Conservation (phyloP, 73 alveolate species). For the Durusdinium trenchii region DNA sequence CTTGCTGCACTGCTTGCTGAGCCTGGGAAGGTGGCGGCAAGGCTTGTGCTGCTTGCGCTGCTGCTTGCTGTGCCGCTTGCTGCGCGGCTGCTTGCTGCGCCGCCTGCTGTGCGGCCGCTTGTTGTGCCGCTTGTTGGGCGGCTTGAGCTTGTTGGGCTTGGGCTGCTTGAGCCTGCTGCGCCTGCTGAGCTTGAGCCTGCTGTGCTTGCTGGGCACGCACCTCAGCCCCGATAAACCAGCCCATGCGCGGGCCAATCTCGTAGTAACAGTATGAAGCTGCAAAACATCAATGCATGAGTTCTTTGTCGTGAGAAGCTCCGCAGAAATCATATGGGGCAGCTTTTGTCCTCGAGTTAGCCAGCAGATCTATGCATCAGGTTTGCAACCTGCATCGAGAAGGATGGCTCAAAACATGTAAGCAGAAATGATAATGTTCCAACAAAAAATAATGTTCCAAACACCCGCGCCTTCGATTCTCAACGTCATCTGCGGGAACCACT, state of each 20-base stretch:
- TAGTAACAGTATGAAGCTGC: too few species aligned
- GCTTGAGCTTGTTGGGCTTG: slow-evolving; percentile 38
- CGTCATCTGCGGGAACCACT: slow-evolving; percentile 55
- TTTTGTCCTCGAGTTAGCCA: background rate
- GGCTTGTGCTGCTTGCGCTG: slow-evolving; percentile 38
- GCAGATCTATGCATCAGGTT: background rate
- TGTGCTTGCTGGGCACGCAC: slow-evolving; percentile 8
- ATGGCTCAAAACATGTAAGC: too few species aligned
- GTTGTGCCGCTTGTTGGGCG: slow-evolving; percentile 50
- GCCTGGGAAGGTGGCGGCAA: slow-evolving; percentile 45
- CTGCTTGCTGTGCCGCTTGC: slow-evolving; percentile 56
- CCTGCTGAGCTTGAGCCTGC: slow-evolving; percentile 20
- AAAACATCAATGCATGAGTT: background rate
- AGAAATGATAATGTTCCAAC: background rate
- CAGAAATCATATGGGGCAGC: too few species aligned
- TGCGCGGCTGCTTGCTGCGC: slow-evolving; percentile 50
- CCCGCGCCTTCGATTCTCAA: slow-evolving; percentile 32
- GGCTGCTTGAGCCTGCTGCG: slow-evolving; percentile 37
- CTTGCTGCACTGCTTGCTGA: slow-evolving; percentile 50
- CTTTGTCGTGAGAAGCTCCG: too few species aligned
- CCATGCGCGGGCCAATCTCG: background rate
- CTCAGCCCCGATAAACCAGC: background rate
- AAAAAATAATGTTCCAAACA: background rate
- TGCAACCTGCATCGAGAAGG: too few species aligned
- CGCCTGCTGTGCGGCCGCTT: slow-evolving; percentile 58